phyloP scores from a whole-genome alignment of 148 eudicot genomes.

The Mesembryanthemum crystallinum region DNA sequence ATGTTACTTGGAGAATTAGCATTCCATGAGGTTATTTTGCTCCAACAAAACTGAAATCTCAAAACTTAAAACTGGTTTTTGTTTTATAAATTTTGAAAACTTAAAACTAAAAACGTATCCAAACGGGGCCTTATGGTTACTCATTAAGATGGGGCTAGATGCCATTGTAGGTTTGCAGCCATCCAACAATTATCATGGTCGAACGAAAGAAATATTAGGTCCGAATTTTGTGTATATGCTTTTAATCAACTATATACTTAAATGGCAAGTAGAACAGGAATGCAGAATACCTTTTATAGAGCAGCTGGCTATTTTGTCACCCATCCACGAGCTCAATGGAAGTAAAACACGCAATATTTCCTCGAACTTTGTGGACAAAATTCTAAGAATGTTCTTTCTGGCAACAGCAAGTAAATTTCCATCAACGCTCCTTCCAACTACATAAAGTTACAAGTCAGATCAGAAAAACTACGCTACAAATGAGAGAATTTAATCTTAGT shows the following conservation, averaged over 20 bases:
- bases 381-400: conserved; percentile 50
- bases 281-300: conserved; percentile 53
- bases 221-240: not conserved
- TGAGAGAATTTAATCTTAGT: not conserved
- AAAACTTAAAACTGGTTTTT: no score
- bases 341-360: conserved; percentile 50
- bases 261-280: conserved; percentile 5
- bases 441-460: not conserved
- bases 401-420: conserved; percentile 69
- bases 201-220: not conserved
- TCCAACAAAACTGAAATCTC: no score
- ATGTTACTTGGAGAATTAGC: no score
- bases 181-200: not conserved
- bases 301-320: conserved; percentile 39
- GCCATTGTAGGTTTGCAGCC: not conserved
- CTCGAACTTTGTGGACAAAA: conserved; percentile 61
- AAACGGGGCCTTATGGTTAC: no score
- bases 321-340: conserved; percentile 48
- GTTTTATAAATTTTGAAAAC: no score
- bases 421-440: conserved; percentile 79
- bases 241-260: not conserved
- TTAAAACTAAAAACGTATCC: no score
- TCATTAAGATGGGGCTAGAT: no score
- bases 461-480: not conserved
- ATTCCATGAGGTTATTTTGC: no score